A percentile compares a stretch with the other conserved stretches of the same genome.
Conservation (phyloP, 1,139 yeast genomes). For the Wickerhamomyces sp. region DNA sequence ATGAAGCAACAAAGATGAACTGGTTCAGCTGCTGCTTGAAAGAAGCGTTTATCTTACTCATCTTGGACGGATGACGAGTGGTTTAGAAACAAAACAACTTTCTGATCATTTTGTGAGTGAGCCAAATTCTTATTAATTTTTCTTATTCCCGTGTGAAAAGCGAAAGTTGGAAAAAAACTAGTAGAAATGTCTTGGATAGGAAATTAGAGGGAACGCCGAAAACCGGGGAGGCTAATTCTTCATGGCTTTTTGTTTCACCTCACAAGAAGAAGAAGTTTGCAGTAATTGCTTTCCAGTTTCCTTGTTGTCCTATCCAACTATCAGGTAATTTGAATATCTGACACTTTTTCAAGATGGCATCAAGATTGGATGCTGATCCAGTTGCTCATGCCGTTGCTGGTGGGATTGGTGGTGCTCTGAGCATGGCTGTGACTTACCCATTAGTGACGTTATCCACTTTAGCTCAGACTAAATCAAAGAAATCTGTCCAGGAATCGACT, state of each 20-base stretch:
- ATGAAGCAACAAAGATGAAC: slow-evolving; percentile 20
- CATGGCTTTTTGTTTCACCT: too few relatives aligned
- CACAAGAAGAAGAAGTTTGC: too few relatives aligned
- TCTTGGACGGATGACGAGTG: not conserved
- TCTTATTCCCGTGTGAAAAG: not conserved
- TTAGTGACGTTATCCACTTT: slow-evolving; percentile 77
- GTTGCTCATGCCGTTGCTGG: slow-evolving; percentile 88
- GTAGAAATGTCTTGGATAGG: too few relatives aligned
- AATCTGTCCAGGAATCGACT: slow-evolving; percentile 28
- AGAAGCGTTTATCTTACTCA: not conserved
- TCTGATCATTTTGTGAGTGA: too few relatives aligned
- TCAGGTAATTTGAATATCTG: not conserved
- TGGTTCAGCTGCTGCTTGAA: slow-evolving; percentile 18
- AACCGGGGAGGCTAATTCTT: too few relatives aligned
- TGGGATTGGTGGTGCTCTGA: slow-evolving; percentile 87
- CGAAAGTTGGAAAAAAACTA: too few relatives aligned
- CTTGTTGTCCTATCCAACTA: not conserved
- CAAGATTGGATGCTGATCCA: slow-evolving; percentile 35
- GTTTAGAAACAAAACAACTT: too few relatives aligned
- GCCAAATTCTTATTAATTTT: too few relatives aligned
- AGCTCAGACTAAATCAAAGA: slow-evolving; percentile 65
- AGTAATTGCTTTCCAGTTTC: too few relatives aligned
- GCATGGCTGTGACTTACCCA: slow-evolving; percentile 81
- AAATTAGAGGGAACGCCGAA: too few relatives aligned
- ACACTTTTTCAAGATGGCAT: slow-evolving; percentile 8